A percentile compares a stretch with the other conserved stretches of the same genome.
Evolutionary conservation across 73 alveolate species (phyloP).

Genomic region (Symbiodinium pilosum): DNA sequence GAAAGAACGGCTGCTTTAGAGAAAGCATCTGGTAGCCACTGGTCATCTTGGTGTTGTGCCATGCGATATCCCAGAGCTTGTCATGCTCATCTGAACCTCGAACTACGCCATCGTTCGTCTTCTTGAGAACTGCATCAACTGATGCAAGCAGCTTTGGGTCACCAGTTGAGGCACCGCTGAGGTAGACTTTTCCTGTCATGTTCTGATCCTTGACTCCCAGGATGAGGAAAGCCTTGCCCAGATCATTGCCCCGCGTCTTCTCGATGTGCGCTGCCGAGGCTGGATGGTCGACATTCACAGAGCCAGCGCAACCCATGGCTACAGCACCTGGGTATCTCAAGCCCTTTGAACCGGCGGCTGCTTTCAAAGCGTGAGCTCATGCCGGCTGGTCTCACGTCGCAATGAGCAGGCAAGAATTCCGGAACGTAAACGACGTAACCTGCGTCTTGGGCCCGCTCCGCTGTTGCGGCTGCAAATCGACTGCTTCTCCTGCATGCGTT

Average conservation of each 20-base stretch:
- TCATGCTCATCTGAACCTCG: constrained; percentile 30
- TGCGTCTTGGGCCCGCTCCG: background rate
- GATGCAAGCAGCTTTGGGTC: constrained; percentile 10
- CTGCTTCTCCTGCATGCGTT: background rate
- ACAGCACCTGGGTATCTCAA: background rate
- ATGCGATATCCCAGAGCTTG: constrained; percentile 56
- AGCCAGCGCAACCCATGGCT: constrained; percentile 59
- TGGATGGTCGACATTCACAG: constrained; percentile 42
- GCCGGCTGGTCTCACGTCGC: too few relatives aligned
- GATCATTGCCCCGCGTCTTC: constrained; percentile 16
- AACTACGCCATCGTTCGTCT: background rate
- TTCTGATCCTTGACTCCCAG: constrained; percentile 83
- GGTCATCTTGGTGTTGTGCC: constrained; percentile 80
- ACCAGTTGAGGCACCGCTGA: constrained; percentile 21
- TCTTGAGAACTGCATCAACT: constrained; percentile 6
- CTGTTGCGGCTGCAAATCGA: background rate
- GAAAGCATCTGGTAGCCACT: constrained; percentile 64
- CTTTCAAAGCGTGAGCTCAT: too few relatives aligned
- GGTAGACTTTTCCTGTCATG: constrained; percentile 63
- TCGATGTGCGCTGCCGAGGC: constrained; percentile 5
- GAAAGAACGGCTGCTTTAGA: constrained; percentile 42
- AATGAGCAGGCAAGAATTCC: too few relatives aligned
- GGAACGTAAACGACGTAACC: too few relatives aligned
- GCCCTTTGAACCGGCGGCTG: background rate
- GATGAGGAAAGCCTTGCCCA: constrained; percentile 22